These are phyloP conservation scores for Prunus padus DNA, from an alignment of 306 rosid species.

Conservation along the genomic window DNA sequence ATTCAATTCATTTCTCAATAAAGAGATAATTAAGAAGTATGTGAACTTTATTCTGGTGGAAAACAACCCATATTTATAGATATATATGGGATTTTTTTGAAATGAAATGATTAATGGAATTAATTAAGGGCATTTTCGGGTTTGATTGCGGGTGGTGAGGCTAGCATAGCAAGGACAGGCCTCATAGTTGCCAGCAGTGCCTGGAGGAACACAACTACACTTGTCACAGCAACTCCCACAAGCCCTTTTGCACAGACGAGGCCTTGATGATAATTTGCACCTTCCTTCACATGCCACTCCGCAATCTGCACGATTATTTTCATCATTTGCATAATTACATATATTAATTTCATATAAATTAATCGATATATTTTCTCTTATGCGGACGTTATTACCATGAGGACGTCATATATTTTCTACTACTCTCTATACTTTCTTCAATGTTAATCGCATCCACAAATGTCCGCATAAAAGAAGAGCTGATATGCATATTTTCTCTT, in stretches of 20 bases:
- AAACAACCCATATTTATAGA: slow-evolving; percentile 1
- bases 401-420: fast-evolving
- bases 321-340: too few relatives aligned
- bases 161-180: slow-evolving; percentile 36
- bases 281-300: slow-evolving; percentile 20
- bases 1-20: neutral
- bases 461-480: too few relatives aligned
- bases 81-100: neutral
- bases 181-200: slow-evolving; percentile 27
- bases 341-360: too few relatives aligned
- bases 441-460: too few relatives aligned
- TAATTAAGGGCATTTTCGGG: slow-evolving; percentile 27
- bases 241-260: slow-evolving; percentile 30
- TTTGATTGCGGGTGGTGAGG: slow-evolving; percentile 24
- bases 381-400: fast-evolving
- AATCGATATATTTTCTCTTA: too few relatives aligned
- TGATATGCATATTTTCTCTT: neutral
- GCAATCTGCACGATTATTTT: slow-evolving; percentile 16
- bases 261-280: slow-evolving; percentile 17
- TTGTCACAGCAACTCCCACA: slow-evolving; percentile 28
- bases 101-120: neutral
- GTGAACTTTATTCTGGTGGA: slow-evolving; percentile 3
- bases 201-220: slow-evolving; percentile 33
- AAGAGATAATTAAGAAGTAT: neutral
- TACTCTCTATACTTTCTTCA: too few relatives aligned